Base-by-base conservation (phyloP, 129 eudicot species). In the Glebionis coronaria region DNA sequence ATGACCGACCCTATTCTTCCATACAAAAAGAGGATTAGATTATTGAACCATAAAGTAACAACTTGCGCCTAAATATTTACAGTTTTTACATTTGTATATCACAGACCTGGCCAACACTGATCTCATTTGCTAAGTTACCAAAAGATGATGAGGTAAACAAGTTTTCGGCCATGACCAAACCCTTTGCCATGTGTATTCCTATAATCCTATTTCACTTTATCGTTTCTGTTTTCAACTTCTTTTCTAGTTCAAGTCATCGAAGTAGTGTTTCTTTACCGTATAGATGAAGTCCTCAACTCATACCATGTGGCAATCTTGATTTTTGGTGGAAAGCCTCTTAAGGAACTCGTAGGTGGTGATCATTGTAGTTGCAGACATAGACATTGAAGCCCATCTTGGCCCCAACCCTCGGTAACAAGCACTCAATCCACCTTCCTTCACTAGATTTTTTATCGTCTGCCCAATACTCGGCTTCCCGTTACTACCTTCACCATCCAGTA, bases 311-410 rank as follows among this genome's bases (percentile, higher is more conserved):
- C 70, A 63, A 10, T 86, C 85, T 78, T 65, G 79, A 69, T 74
- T 78, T 71, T 87, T 90, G 9, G 95, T 69, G 7, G 97, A 90
- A 20, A 90, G 78, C 70, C 81, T 74, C 78, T 90, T 90, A 52
- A 90, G 85, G 44, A 82, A 87, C 95, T 90, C 97, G 23, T 90
- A 90, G 50, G 97, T 87, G 60, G 97, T 87, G 81, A 90, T 85
- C 97, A 90, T 90, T 8, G 92, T 87, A 28, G 87, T 80, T 63
- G 97, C 89, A 61, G 97, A 87, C 90, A 87, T 62, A 7, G 97
- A 87, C 95, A 87, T 87, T 6, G 97, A 87, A 60, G 88, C 95
- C 95, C 95, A 90, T 63, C 97, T 79, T 19, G 95, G 95, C n/a
- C 89, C 95, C 57, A 90, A 78, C 23, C 97, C 97, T 75, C 92